Evolutionary conservation across 2,329 filamentous ascomycete species (phyloP).

Genomic region (Coccinonectria pachysandricola): DNA sequence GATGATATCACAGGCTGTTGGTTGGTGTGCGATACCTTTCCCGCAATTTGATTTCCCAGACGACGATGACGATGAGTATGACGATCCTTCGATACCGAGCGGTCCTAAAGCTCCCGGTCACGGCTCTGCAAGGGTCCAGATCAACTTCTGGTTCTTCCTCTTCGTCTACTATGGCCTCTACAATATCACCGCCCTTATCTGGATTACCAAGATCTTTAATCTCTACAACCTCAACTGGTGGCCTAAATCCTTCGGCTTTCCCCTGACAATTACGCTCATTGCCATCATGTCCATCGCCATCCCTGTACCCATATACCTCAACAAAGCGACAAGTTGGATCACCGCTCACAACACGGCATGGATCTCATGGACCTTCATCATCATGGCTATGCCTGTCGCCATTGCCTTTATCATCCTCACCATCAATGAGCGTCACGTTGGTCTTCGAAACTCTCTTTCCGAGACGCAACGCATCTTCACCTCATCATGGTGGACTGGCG

Average conservation of each 20-base stretch:
- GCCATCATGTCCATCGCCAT: conserved; percentile 47
- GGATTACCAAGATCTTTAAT: conserved; percentile 65
- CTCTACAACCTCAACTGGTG: conserved; percentile 64
- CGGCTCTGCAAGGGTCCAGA: conserved; percentile 50
- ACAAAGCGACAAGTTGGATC: conserved; percentile 41
- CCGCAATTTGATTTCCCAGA: conserved; percentile 48
- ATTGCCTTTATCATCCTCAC: conserved; percentile 55
- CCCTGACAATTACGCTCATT: conserved; percentile 51
- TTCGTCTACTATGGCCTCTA: conserved; percentile 62
- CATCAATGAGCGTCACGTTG: conserved; percentile 52
- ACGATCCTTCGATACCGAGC: conserved; percentile 14
- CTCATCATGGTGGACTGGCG: conserved; percentile 54
- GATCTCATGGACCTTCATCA: conserved; percentile 60
- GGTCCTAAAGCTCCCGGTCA: conserved; percentile 46
- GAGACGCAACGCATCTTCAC: conserved; percentile 60
- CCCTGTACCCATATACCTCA: conserved; percentile 50
- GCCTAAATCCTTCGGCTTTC: conserved; percentile 54
- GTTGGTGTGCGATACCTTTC: conserved; percentile 56
- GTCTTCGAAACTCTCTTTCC: conserved; percentile 49
- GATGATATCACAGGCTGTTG: conserved; percentile 37
- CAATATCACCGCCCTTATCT: conserved; percentile 55
- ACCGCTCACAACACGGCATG: conserved; percentile 55
- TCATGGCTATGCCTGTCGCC: conserved; percentile 59
- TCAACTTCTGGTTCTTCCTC: conserved; percentile 65
- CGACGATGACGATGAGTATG: conserved; percentile 28